phyloP scores from a whole-genome alignment of 2,329 filamentous ascomycete species.

The Pseudogymnoascus sp. region DNA sequence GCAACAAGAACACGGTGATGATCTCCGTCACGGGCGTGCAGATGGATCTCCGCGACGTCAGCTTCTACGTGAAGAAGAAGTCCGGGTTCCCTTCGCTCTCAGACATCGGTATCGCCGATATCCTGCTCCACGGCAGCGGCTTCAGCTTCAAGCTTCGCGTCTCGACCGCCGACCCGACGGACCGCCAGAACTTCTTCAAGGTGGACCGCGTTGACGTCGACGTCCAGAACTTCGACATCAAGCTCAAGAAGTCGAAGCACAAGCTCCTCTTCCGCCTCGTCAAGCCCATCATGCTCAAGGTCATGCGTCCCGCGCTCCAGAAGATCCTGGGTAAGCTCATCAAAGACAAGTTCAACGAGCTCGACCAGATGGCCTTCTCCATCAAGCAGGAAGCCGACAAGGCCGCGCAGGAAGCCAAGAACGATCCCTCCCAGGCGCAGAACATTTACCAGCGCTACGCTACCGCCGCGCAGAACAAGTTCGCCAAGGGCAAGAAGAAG shows the following conservation, averaged over 20 bases:
- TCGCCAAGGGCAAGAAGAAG: constrained; percentile 73
- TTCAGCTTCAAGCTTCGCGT: constrained; percentile 89
- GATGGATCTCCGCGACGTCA: constrained; percentile 84
- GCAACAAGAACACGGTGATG: constrained; percentile 73
- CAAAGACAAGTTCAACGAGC: constrained; percentile 69
- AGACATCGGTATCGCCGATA: constrained; percentile 82
- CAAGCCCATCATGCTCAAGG: constrained; percentile 80
- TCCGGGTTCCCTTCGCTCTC: constrained; percentile 82
- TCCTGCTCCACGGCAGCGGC: constrained; percentile 78
- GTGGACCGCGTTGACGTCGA: constrained; percentile 81
- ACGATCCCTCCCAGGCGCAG: constrained; percentile 64
- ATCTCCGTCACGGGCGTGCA: constrained; percentile 84
- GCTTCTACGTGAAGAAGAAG: constrained; percentile 94
- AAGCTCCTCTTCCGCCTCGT: constrained; percentile 81
- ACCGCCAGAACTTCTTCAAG: constrained; percentile 85
- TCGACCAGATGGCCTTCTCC: constrained; percentile 65
- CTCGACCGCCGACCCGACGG: constrained; percentile 68
- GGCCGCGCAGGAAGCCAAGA: constrained; percentile 56
- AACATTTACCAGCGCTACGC: constrained; percentile 86
- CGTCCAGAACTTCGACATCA: constrained; percentile 76
- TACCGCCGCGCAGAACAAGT: constrained; percentile 63
- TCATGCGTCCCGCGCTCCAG: constrained; percentile 75
- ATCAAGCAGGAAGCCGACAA: constrained; percentile 79
- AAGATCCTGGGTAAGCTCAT: constrained; percentile 87
- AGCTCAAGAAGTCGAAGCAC: constrained; percentile 90